Evolutionary conservation across 2,329 filamentous ascomycete genomes (phyloP), one percentile per base, ranked within the genome.

Genomic region (Ophiosphaerella korrae): DNA sequence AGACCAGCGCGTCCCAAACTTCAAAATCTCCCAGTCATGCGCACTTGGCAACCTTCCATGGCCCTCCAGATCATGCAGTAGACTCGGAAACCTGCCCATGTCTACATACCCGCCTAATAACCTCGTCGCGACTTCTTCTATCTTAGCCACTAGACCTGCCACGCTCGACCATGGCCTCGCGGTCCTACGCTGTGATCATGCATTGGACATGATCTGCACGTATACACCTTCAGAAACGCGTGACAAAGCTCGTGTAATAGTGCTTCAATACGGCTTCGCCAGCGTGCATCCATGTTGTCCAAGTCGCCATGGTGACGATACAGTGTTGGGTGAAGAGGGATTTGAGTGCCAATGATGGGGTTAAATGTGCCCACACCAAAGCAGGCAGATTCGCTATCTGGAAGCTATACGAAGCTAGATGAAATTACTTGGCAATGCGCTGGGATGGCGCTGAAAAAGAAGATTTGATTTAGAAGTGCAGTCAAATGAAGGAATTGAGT

Each of bases 211-310:
- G 40, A 42, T 7, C 52, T 37, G 32, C 62, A 63, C 3, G 55
- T 36, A 14, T 60, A 59, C 5, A 50, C 49, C 16, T 57, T 54
- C 12, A 64, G 40, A 24, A 62, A 63, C 0, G 51, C 58, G 24
- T 63, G 58, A 14, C 52, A 50, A 18, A 55, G 48, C 36, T 64
- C 58, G n/a, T 63, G 60, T 13, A 63, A 29, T 2, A 64, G 35
- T 1, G 60, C 62, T 0, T 54, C 54, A 1, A 63, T 23, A 5
- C 55, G 50, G 33, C 49, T 53, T 13, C 39, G 29, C 29, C 36
- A 38, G 3, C 48, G 46, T n/a, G 49, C 18, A 34, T 43, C 45
- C 3, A 47, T 9, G 5, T 47, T 35, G 2, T 45, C 33, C 2
- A 42, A 42, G 21, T 43, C 36, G 34, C 34, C 45, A 39, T 43